These are phyloP conservation scores for Podaxis sp. DNA, from an alignment of 768 basidiomycete genomes.

Conservation along the genomic window DNA sequence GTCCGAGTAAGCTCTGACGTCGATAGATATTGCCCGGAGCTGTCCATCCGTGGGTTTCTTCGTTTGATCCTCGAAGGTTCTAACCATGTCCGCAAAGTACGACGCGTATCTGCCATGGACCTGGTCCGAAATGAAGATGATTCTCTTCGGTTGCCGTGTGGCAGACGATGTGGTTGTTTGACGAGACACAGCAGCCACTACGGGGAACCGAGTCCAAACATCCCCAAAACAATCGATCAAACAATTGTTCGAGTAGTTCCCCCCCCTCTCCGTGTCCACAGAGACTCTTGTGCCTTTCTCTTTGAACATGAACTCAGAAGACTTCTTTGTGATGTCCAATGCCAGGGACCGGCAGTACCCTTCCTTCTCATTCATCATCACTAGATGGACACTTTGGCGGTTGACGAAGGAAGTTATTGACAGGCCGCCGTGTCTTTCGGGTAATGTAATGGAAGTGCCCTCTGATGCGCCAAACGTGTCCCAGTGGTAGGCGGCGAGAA, in stretches of 20 bases:
- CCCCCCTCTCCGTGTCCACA: conserved; percentile 18
- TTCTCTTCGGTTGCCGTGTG: conserved; percentile 30
- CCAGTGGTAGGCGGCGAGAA: conserved; percentile 44
- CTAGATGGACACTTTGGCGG: conserved; percentile 42
- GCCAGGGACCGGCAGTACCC: conserved; percentile 40
- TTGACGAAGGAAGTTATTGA: conserved; percentile 45
- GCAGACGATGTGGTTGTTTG: conserved; percentile 35
- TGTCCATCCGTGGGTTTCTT: conserved; percentile 51
- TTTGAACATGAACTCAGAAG: conserved; percentile 56
- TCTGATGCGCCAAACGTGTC: conserved; percentile 51
- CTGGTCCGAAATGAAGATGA: conserved; percentile 45
- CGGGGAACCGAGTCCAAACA: conserved; percentile 63
- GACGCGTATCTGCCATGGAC: conserved; percentile 28
- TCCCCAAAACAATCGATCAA: conserved; percentile 57
- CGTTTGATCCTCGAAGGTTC: conserved; percentile 45
- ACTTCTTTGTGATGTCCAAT: conserved; percentile 53
- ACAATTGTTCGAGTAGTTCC: conserved; percentile 39
- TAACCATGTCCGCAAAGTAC: conserved; percentile 47
- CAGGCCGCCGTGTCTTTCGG: conserved; percentile 23
- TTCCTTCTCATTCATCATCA: conserved; percentile 35
- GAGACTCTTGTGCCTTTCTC: conserved; percentile 32
- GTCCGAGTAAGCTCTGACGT: conserved; percentile 8
- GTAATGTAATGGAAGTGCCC: conserved; percentile 42
- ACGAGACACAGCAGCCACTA: conserved; percentile 50
- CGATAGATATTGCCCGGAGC: conserved; percentile 38